These are phyloP conservation scores for Fabrea salina DNA, from an alignment of 169 alveolate species.

Conservation along the genomic window DNA sequence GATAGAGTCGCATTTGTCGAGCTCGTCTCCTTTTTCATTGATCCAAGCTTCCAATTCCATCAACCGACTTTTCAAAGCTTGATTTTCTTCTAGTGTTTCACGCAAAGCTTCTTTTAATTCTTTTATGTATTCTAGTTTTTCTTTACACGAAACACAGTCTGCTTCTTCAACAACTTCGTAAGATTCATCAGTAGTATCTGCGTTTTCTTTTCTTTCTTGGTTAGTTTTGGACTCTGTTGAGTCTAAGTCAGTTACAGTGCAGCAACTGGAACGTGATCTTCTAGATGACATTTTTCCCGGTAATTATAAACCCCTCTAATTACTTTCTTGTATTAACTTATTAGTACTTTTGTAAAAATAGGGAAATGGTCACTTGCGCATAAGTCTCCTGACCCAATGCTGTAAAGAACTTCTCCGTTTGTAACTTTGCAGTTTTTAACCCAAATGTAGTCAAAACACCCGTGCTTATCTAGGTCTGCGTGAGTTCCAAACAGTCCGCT, in stretches of 20 bases:
- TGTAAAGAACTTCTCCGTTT: not conserved
- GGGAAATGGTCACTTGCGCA: conserved; percentile 31
- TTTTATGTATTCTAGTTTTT: not conserved
- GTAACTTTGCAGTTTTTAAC: not conserved
- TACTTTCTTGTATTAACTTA: not conserved
- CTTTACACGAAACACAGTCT: conserved; percentile 14
- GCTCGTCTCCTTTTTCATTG: not conserved
- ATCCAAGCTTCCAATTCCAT: conserved; percentile 26
- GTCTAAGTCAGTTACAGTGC: too few species aligned
- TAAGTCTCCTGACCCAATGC: not conserved
- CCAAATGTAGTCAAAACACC: conserved; percentile 30
- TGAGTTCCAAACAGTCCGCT: conserved; percentile 4
- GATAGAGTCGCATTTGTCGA: conserved; percentile 4
- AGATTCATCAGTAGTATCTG: too few species aligned
- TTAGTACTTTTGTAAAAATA: not conserved
- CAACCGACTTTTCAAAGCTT: not conserved
- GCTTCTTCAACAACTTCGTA: too few species aligned
- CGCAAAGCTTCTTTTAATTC: not conserved
- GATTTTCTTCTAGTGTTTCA: not conserved
- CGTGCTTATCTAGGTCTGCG: not conserved
- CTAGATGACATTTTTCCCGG: too few species aligned
- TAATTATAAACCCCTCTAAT: too few species aligned
- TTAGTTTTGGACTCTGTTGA: too few species aligned
- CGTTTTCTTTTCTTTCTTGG: too few species aligned
- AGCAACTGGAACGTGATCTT: too few species aligned